Evolutionary conservation across 2,329 filamentous ascomycete species (phyloP), one percentile per base, ranked within the genome.

Genomic region (Annulohypoxylon truncatum): DNA sequence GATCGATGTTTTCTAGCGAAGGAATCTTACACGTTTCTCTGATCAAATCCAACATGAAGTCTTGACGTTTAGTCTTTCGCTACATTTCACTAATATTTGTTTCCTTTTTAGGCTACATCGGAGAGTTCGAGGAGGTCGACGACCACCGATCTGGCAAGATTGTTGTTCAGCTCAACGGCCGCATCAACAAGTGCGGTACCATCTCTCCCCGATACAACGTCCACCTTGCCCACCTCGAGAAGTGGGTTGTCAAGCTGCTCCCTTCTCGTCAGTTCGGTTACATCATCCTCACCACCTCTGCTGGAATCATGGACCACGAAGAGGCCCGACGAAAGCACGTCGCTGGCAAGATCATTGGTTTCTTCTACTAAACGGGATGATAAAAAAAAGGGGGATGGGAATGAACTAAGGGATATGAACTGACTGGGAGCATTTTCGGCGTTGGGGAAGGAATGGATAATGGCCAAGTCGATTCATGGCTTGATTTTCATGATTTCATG

Each of bases 71-170:
- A 96, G 90, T 91, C 90, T 87, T 86, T 90, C 89, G 93, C 92
- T 86, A 98, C 93, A 98, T 87, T 65, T 75, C 70, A 76, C 89
- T 93, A 79, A 93, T 81, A 72, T 62, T 66, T 74, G 66, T 74
- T 71, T 68, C 66, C 64, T 73, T 20, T 4, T 15, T 78, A 97
- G 95, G 95, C 79, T 98, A 97, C 88, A 98, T 98, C 82, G 94
- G 94, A 84, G 95, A 98, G 86, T 99, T 98, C 83, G 96, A 99
- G 89, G 94, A 98, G 86, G 92, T 99, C 76, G 96, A 99, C 78
- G 94, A 99, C 87, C 96, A 99, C 91, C 94, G 96, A 83, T 96
- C 94, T 80, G 96, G 96, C 89, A 99, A 99, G 92, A 97, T 99
- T 74, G 94, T 99, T 78, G 96, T 99, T 80, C 96, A 99, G 90